Evolutionary conservation across 176 grass and related monocot genomes (phyloP).

Genomic region (Cenchrus americanus): DNA sequence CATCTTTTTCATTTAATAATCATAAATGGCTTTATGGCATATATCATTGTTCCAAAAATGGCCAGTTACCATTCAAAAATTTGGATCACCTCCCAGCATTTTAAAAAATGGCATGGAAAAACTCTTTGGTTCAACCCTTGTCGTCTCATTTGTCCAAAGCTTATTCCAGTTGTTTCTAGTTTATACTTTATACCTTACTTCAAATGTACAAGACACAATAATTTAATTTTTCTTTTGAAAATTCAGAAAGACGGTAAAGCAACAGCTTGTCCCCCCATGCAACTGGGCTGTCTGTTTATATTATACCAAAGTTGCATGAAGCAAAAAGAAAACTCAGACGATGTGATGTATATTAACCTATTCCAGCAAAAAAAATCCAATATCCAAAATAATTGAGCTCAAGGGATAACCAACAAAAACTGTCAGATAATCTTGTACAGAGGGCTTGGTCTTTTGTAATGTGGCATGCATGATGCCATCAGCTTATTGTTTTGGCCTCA

Average conservation of each 20-base stretch:
- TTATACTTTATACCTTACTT: background rate
- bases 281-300: background rate
- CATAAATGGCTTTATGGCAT: background rate
- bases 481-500: constrained; percentile 7
- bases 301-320: constrained; percentile 1
- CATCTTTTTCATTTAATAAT: constrained; percentile 27
- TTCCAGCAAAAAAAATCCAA: constrained; percentile 1
- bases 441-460: background rate
- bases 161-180: background rate
- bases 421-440: background rate
- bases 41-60: background rate
- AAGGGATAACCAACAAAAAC: constrained; percentile 7
- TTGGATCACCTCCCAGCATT: background rate
- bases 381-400: constrained; percentile 29
- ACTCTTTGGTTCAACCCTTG: background rate
- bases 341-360: background rate
- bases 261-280: background rate
- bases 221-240: background rate
- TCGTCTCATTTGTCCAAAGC: background rate
- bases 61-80: background rate
- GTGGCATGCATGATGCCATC: constrained; percentile 27
- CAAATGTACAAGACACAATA: background rate
- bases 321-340: background rate
- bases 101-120: background rate
- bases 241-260: background rate